These are phyloP conservation scores for Ulvella scutata DNA, from an alignment of 139 green algal species.

Conservation along the genomic window DNA sequence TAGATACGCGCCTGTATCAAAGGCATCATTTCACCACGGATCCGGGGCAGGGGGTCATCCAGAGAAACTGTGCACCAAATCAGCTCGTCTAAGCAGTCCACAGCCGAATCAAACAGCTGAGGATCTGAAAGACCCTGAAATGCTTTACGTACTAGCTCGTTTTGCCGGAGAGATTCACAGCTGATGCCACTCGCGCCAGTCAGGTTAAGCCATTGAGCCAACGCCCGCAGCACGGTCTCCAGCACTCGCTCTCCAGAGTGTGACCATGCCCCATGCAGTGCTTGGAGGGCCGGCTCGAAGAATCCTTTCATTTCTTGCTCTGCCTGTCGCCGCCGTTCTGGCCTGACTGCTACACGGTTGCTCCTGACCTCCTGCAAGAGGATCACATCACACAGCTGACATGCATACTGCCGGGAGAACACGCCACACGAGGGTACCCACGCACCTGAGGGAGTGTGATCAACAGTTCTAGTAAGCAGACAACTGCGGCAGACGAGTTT, in stretches of 20 bases:
- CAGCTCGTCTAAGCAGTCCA: not conserved
- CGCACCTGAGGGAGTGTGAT: not conserved
- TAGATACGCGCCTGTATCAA: not conserved
- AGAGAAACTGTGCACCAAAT: not conserved
- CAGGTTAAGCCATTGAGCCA: not conserved
- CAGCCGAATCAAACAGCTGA: not conserved
- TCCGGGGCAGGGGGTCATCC: not conserved
- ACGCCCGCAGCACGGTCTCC: not conserved
- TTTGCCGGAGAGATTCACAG: not conserved
- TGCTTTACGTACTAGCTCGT: not conserved
- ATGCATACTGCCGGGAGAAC: too few species aligned
- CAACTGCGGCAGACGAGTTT: not conserved
- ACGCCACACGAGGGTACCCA: too few species aligned
- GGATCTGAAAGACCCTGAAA: not conserved
- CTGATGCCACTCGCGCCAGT: not conserved
- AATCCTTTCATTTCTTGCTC: constrained; percentile 2
- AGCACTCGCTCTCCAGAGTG: not conserved
- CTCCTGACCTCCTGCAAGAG: not conserved
- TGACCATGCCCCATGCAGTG: not conserved
- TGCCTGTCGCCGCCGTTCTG: not conserved
- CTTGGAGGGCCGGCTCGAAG: not conserved
- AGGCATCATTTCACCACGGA: not conserved
- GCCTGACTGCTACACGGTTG: not conserved
- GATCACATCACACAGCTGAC: too few species aligned
- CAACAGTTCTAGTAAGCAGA: not conserved